phyloP scores from a whole-genome alignment of 495 filamentous ascomycete species.

The Sordaria brevicollis region DNA sequence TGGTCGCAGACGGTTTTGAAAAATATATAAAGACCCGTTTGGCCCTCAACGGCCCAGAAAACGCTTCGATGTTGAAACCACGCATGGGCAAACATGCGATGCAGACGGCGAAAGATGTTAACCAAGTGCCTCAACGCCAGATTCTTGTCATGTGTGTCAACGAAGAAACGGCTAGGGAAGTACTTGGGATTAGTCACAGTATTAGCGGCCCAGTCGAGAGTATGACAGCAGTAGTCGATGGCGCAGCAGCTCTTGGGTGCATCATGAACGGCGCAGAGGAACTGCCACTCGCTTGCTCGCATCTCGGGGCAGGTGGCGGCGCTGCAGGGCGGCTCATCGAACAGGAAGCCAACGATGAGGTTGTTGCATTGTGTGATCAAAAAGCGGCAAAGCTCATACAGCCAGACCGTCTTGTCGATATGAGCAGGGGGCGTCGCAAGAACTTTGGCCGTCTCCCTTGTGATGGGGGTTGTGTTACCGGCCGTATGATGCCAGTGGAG shows the following conservation, averaged over 20 bases:
- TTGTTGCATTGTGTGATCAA: slow-evolving; percentile 87
- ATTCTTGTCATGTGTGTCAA: slow-evolving; percentile 50
- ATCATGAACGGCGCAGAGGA: slow-evolving; percentile 95
- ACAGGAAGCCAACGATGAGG: slow-evolving; percentile 82
- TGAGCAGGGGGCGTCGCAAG: slow-evolving; percentile 71
- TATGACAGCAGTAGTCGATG: slow-evolving; percentile 98
- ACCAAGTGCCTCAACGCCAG: slow-evolving; percentile 72
- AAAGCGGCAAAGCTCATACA: slow-evolving; percentile 95
- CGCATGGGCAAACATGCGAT: slow-evolving; percentile 94
- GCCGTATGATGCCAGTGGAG: slow-evolving; percentile 73
- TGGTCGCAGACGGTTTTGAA: slow-evolving; percentile 95
- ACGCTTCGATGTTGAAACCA: slow-evolving; percentile 95
- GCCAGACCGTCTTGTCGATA: slow-evolving; percentile 80
- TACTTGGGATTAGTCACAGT: slow-evolving; percentile 81
- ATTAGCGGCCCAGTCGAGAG: slow-evolving; percentile 91
- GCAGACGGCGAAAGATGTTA: slow-evolving; percentile 87
- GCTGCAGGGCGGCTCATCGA: slow-evolving; percentile 80
- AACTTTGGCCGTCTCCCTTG: slow-evolving; percentile 55
- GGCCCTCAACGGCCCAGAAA: slow-evolving; percentile 92
- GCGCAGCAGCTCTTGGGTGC: slow-evolving; percentile 91
- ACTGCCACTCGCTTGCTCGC: slow-evolving; percentile 98
- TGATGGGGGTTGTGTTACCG: slow-evolving; percentile 55
- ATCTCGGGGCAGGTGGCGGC: slow-evolving; percentile 87
- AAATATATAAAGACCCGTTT: slow-evolving; percentile 81
- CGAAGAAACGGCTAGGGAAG: slow-evolving; percentile 78